phyloP scores from a whole-genome alignment of 352 stramenopile species.

The Thraustochytrium sp. region DNA sequence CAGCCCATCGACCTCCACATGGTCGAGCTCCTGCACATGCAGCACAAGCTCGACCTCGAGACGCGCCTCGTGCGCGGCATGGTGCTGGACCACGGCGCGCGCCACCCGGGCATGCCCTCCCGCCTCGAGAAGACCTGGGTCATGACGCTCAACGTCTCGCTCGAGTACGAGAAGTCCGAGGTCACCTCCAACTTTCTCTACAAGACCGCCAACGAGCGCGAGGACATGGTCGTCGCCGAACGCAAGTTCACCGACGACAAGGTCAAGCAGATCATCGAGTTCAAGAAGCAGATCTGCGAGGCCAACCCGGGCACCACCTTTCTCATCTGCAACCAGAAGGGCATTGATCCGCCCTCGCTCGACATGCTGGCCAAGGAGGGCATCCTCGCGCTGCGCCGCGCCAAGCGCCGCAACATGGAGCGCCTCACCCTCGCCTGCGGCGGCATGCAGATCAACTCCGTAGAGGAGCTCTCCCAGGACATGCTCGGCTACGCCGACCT shows the following conservation, averaged over 20 bases:
- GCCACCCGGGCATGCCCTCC: constrained; percentile 97
- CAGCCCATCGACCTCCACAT: constrained; percentile 93
- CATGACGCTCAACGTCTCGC: constrained; percentile 98
- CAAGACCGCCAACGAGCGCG: constrained; percentile 93
- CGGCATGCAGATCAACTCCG: constrained; percentile 93
- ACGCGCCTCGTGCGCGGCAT: constrained; percentile 66
- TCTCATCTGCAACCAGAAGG: constrained; percentile 99
- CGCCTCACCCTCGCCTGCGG: constrained; percentile 96
- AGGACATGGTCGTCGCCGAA: constrained; percentile 93
- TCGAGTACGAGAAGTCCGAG: constrained; percentile 99
- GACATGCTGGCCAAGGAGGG: constrained; percentile 99
- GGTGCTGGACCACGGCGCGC: constrained; percentile 94
- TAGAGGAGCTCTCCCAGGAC: constrained; percentile 84
- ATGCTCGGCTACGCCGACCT: constrained; percentile 93
- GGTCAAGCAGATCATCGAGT: constrained; percentile 89
- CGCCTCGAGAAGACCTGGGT: constrained; percentile 93
- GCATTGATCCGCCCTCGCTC: constrained; percentile 95
- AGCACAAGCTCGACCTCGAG: constrained; percentile 88
- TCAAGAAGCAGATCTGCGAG: constrained; percentile 93
- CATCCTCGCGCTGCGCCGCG: constrained; percentile 92
- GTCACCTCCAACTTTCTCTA: constrained; percentile 98
- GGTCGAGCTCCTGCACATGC: constrained; percentile 99
- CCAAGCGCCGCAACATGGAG: constrained; percentile 99
- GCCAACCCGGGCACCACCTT: constrained; percentile 72
- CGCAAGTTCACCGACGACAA: constrained; percentile 92